phyloP scores from a whole-genome alignment of 306 rosid species.

The Senna tora region DNA sequence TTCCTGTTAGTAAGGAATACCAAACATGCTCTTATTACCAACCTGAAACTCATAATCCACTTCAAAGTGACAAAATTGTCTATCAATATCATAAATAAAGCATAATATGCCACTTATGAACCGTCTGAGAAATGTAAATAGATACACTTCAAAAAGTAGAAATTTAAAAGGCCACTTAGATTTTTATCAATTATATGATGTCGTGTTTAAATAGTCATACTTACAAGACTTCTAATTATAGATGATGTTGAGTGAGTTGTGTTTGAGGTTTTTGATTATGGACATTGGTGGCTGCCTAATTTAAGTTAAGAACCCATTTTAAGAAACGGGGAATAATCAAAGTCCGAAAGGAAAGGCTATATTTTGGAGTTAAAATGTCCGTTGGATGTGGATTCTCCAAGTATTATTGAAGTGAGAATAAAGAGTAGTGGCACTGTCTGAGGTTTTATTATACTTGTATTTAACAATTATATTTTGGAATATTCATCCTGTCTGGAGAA shows the following conservation, averaged over 20 bases:
- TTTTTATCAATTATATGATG: background rate
- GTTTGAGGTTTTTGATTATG: background rate
- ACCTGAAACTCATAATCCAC: constrained; percentile 82
- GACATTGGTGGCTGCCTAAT: background rate
- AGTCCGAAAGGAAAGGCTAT: constrained; percentile 55
- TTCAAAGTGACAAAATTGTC: constrained; percentile 26
- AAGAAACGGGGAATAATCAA: constrained; percentile 41
- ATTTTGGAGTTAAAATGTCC: constrained; percentile 38
- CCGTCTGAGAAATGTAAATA: background rate
- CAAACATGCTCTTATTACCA: too few relatives aligned
- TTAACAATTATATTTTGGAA: constrained; percentile 36
- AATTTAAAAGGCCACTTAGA: background rate
- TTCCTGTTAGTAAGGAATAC: too few relatives aligned
- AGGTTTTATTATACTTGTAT: constrained; percentile 45
- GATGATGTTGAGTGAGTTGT: background rate
- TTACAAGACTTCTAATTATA: too few relatives aligned
- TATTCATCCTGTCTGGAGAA: constrained; percentile 58
- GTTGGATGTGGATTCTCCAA: constrained; percentile 62
- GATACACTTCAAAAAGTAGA: background rate
- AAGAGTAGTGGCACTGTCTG: constrained; percentile 42
- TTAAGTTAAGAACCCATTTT: background rate
- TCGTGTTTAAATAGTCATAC: background rate
- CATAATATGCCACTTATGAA: background rate
- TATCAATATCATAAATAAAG: background rate
- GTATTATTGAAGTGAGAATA: constrained; percentile 69